phyloP scores from a whole-genome alignment of 768 basidiomycete species.

The Coprinopsis strossmayeri region DNA sequence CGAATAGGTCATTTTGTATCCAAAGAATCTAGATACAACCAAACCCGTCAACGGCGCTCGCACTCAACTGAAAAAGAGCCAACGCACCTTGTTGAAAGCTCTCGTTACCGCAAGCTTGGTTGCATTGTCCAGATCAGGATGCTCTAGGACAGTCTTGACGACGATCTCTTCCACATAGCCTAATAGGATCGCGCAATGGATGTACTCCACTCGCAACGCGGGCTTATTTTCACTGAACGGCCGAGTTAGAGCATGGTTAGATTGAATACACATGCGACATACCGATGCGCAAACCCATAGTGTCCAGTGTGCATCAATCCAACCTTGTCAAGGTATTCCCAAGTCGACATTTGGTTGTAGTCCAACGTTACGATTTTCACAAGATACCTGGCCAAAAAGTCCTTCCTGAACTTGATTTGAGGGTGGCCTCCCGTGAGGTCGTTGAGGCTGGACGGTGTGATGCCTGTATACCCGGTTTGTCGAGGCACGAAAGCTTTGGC shows the following conservation, averaged over 20 bases:
- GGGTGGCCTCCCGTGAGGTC: constrained; percentile 36
- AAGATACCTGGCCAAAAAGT: constrained; percentile 27
- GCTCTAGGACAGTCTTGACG: constrained; percentile 31
- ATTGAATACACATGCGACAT: constrained; percentile 6
- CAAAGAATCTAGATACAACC: constrained; percentile 30
- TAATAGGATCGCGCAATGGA: constrained; percentile 33
- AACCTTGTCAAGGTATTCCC: constrained; percentile 43
- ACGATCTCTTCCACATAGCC: constrained; percentile 42
- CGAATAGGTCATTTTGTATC: constrained; percentile 45
- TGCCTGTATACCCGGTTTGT: constrained; percentile 35
- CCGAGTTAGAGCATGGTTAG: background rate
- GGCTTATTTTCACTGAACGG: constrained; percentile 19
- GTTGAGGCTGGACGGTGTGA: constrained; percentile 27
- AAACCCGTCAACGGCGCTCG: background rate
- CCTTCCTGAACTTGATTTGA: constrained; percentile 42
- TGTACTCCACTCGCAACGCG: constrained; percentile 30
- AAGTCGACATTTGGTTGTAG: constrained; percentile 33
- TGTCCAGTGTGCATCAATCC: constrained; percentile 45
- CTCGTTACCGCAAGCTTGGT: constrained; percentile 35
- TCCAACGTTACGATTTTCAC: constrained; percentile 37
- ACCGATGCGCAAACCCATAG: constrained; percentile 37
- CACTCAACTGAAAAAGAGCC: background rate
- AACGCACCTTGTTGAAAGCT: constrained; percentile 37
- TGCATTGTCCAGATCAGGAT: constrained; percentile 28
- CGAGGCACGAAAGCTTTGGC: constrained; percentile 29